These are phyloP conservation scores for Purshia tridentata DNA, from an alignment of 306 rosid genomes.

Conservation along the genomic window DNA sequence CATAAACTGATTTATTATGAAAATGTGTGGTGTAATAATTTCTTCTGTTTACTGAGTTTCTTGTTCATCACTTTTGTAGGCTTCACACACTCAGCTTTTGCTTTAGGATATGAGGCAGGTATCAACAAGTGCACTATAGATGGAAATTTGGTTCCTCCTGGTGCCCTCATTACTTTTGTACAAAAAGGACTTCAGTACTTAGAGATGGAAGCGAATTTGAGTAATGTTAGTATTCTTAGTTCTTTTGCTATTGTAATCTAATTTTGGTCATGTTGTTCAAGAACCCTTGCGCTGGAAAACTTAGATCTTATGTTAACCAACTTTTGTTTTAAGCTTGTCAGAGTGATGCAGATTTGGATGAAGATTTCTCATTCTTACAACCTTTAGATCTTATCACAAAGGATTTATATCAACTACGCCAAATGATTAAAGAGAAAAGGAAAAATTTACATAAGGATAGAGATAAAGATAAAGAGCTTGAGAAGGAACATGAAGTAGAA, in stretches of 20 bases:
- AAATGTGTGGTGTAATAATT: background rate
- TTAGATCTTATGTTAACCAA: conserved; percentile 53
- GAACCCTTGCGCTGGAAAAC: conserved; percentile 13
- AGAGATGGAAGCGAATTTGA: conserved; percentile 99
- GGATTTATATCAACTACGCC: conserved; percentile 74
- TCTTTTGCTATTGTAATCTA: conserved; percentile 12
- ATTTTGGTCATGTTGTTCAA: background rate
- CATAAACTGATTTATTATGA: background rate
- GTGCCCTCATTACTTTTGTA: conserved; percentile 78
- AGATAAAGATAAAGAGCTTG: conserved; percentile 53
- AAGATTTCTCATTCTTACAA: conserved; percentile 88
- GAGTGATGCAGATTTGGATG: conserved; percentile 88
- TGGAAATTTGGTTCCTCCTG: conserved; percentile 88
- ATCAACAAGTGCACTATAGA: conserved; percentile 80
- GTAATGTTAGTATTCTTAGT: conserved; percentile 67
- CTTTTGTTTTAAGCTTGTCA: conserved; percentile 75
- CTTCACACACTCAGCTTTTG: conserved; percentile 89
- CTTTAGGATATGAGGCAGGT: conserved; percentile 93
- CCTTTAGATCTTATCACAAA: conserved; percentile 93
- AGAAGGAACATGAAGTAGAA: conserved; percentile 68
- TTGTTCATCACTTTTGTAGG: conserved; percentile 45
- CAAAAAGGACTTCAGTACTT: conserved; percentile 96
- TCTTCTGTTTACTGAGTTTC: background rate
- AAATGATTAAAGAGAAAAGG: conserved; percentile 70
- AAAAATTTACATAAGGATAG: conserved; percentile 60